Evolutionary conservation across 2,329 filamentous ascomycete species (phyloP).

Genomic region (Colletotrichum sp.): DNA sequence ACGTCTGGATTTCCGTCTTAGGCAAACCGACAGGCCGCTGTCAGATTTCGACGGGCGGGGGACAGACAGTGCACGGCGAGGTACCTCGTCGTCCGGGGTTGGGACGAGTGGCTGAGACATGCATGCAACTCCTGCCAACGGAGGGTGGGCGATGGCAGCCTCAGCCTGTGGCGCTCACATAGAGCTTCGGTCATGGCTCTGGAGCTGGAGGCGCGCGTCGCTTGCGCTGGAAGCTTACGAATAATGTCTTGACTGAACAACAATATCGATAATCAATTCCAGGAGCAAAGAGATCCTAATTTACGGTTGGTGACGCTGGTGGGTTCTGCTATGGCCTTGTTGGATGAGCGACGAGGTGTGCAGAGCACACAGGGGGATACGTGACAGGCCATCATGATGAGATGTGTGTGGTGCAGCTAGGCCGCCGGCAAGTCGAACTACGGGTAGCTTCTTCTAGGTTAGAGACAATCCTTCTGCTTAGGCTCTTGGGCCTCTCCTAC

Average conservation of each 20-base stretch:
- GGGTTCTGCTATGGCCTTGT: background rate
- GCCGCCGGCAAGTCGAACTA: background rate
- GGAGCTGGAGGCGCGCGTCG: background rate
- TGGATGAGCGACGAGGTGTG: background rate
- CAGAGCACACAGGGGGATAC: background rate
- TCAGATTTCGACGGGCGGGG: background rate
- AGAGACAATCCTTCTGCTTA: background rate
- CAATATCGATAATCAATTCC: background rate
- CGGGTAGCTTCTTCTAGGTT: background rate
- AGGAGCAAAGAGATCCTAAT: background rate
- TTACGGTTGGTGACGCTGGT: background rate
- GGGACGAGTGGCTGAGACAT: background rate
- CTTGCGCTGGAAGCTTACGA: background rate
- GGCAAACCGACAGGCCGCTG: constrained; percentile 9
- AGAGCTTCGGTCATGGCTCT: background rate
- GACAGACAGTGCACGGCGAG: background rate
- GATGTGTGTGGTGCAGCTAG: background rate
- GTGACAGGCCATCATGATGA: background rate
- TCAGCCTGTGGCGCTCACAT: background rate
- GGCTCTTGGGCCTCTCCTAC: background rate
- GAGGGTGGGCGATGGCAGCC: background rate
- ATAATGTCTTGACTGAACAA: background rate
- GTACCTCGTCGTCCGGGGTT: background rate
- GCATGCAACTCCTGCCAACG: background rate
- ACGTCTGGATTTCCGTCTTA: background rate